Evolutionary conservation across 257 asterid species (phyloP).

Genomic region (Fraxinus anomala): DNA sequence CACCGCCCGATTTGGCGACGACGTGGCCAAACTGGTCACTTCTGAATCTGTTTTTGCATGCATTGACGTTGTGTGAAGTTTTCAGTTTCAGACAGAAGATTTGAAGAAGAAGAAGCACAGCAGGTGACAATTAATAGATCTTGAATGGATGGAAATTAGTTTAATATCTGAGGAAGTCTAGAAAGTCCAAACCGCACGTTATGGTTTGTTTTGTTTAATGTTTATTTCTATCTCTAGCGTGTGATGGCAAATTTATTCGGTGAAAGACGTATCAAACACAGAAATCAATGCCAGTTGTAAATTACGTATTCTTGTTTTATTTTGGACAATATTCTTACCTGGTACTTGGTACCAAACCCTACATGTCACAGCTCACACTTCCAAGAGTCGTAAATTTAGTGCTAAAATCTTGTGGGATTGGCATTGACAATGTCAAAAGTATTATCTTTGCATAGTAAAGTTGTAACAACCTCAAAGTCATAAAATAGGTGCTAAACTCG

Average conservation of each 20-base stretch:
- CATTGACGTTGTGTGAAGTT: constrained; percentile 39
- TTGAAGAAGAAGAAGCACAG: background rate
- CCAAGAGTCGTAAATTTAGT: background rate
- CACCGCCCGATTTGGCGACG: constrained; percentile 80
- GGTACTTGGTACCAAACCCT: background rate
- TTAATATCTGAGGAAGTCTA: constrained; percentile 32
- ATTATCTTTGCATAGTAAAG: background rate
- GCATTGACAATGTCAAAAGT: background rate
- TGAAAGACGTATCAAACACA: constrained; percentile 5
- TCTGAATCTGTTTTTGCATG: constrained; percentile 90
- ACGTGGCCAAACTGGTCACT: constrained; percentile 81
- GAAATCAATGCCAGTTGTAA: constrained; percentile 37
- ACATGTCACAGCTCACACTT: background rate
- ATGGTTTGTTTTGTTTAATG: constrained; percentile 30
- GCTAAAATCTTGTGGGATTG: background rate
- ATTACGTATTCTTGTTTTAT: too few species aligned
- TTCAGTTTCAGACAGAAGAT: background rate
- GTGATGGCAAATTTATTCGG: constrained; percentile 34
- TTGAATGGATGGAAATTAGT: constrained; percentile 30
- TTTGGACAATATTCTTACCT: background rate
- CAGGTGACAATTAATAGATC: constrained; percentile 18
- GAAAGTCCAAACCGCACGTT: constrained; percentile 51
- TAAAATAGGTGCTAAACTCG: background rate
- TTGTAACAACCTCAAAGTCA: background rate
- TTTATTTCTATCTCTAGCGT: constrained; percentile 14